Evolutionary conservation across 306 rosid genomes (phyloP).

Genomic region (Gastrolobium bilobum): DNA sequence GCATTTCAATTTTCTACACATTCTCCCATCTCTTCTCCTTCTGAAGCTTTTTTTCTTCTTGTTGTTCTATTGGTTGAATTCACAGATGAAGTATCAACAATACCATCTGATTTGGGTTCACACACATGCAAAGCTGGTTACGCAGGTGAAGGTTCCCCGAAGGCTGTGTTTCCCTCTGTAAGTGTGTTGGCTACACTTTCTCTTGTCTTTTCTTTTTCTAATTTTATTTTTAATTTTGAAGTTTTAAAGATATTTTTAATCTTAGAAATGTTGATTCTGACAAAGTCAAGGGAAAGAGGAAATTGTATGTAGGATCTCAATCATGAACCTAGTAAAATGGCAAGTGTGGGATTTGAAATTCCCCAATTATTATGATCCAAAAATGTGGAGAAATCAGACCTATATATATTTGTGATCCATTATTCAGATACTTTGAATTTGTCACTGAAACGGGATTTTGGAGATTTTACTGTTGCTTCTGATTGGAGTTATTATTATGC

Average conservation of each 20-base stretch:
- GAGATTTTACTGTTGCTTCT: slow-evolving; percentile 9
- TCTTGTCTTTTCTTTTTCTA: background rate
- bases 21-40: too few species aligned
- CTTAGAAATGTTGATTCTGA: slow-evolving; percentile 70
- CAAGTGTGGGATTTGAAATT: too few species aligned
- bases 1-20: too few species aligned
- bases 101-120: slow-evolving; percentile 89
- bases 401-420: too few species aligned
- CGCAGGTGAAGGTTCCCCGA: slow-evolving; percentile 99
- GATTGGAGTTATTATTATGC: slow-evolving; percentile 19
- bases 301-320: slow-evolving; percentile 90
- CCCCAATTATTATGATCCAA: too few species aligned
- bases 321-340: slow-evolving; percentile 19
- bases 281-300: slow-evolving; percentile 84
- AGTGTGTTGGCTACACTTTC: slow-evolving; percentile 41
- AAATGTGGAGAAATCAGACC: too few species aligned
- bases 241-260: slow-evolving; percentile 13
- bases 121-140: slow-evolving; percentile 99
- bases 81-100: slow-evolving; percentile 94
- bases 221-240: background rate
- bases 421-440: too few species aligned
- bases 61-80: background rate
- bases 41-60: too few species aligned
- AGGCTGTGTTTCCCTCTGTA: slow-evolving; percentile 97
- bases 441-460: background rate